Base-by-base conservation (phyloP, 1,139 yeast species). In the Lodderomyces parapsilosis region DNA sequence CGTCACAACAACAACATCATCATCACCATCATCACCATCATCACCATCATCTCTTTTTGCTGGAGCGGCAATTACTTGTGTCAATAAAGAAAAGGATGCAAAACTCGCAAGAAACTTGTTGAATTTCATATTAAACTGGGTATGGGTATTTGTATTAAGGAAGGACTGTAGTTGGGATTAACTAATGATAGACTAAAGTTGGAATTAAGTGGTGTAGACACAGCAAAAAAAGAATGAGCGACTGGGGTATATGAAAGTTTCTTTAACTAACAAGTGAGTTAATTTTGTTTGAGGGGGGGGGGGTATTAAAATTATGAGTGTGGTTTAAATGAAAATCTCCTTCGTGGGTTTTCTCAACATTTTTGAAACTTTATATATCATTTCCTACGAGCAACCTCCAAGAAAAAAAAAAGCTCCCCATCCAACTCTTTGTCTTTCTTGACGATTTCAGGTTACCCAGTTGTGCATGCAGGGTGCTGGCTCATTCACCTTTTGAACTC, bases 1-100 rank as follows among this genome's bases (percentile, higher is more conserved):
- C 36, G 63, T 65, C 39, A 71, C 68, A 31, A 68, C 52, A 23
- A 68, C 69, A 4, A 59, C 62, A 43, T 56, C 68, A 36, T 48
- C 47, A 32, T 41, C 42, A 4, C 59, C 62, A 43, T 56, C 68
- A 36, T 48, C 47, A 32, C 39, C 42, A 36, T 53, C 51, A 34
- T 38, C 41, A 3, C 27, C 17, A 34, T 34, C 38, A 37, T 53
- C 52, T 30, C 48, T 47, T 38, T 51, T 51, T 18, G 60, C 49
- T 20, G 74, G 70, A 39, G 67, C 65, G 39, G 66, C 70, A 31
- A 56, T 33, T 20, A 59, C 52, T 18, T 47, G 49, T 39, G 63
- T 45, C 36, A 62, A 51, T 47, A 65, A 53, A 9, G 46, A 41
- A 27, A 45, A 20, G n/a, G 47, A 37, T 35, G 38, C 30, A 11